These are phyloP conservation scores for Pichia membranifaciens DNA, from an alignment of 805 yeast genomes.

Conservation along the genomic window DNA sequence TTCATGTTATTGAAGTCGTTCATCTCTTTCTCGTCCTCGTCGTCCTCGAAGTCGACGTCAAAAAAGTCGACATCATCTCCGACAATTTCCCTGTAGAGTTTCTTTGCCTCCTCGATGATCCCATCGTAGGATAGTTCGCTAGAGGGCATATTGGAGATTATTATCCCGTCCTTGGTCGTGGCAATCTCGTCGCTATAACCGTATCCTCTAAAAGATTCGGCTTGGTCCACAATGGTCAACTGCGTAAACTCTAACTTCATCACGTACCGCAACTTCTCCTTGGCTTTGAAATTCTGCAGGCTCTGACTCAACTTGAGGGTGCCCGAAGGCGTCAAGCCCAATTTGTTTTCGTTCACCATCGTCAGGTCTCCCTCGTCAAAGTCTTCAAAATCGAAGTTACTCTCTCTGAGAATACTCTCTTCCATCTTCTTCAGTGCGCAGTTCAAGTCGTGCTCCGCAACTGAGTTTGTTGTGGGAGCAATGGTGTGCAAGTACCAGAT, in stretches of 20 bases:
- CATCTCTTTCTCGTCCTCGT: constrained; percentile 47
- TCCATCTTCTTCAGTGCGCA: constrained; percentile 78
- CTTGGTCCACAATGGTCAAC: constrained; percentile 41
- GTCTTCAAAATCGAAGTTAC: constrained; percentile 47
- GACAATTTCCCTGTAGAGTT: constrained; percentile 69
- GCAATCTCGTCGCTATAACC: constrained; percentile 24
- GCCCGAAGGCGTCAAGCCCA: constrained; percentile 11
- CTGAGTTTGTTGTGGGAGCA: constrained; percentile 50
- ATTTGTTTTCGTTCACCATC: constrained; percentile 14
- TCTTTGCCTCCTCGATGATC: constrained; percentile 71
- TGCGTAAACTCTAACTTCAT: constrained; percentile 60
- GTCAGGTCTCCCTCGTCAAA: constrained; percentile 45
- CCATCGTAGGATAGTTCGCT: constrained; percentile 91
- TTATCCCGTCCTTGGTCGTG: constrained; percentile 34
- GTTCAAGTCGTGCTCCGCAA: constrained; percentile 70
- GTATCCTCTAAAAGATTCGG: constrained; percentile 20
- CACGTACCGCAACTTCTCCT: constrained; percentile 54
- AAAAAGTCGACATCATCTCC: constrained; percentile 96
- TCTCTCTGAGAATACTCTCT: constrained; percentile 71
- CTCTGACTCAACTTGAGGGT: constrained; percentile 84
- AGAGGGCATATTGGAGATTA: constrained; percentile 62
- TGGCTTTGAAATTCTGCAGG: constrained; percentile 63
- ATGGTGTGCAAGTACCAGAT: constrained; percentile 86
- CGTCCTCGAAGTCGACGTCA: constrained; percentile 95
- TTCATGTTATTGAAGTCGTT: neutral